phyloP scores from a whole-genome alignment of 1,139 yeast species.

The Arxiozyma heterogenica region DNA sequence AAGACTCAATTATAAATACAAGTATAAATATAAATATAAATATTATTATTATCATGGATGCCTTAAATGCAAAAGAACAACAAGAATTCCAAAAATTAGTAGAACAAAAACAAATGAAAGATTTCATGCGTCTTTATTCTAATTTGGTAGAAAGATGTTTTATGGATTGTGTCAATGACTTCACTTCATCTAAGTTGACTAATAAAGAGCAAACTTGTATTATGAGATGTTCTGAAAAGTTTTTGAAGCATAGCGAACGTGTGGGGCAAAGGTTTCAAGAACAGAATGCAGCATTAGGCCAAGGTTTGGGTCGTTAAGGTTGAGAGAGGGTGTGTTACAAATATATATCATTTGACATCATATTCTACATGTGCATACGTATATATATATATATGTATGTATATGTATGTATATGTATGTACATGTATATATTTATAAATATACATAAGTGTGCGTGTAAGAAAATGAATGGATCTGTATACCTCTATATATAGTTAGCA shows the following conservation, averaged over 20 bases:
- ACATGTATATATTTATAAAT: too few species aligned
- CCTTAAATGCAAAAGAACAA: constrained; percentile 83
- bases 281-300: constrained; percentile 59
- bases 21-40: neutral
- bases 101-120: constrained; percentile 97
- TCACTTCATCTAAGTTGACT: constrained; percentile 83
- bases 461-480: too few species aligned
- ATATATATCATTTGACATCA: neutral
- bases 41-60: constrained; percentile 44
- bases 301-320: constrained; percentile 24
- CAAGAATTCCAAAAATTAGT: constrained; percentile 92
- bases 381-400: neutral
- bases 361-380: neutral
- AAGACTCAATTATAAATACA: neutral
- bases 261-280: constrained; percentile 99
- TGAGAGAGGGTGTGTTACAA: too few species aligned
- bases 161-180: constrained; percentile 94
- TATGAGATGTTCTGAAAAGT: constrained; percentile 90
- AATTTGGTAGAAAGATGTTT: constrained; percentile 94
- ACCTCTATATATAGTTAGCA: too few species aligned
- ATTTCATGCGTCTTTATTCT: constrained; percentile 93
- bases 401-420: too few species aligned
- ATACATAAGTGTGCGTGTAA: too few species aligned
- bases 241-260: constrained; percentile 95
- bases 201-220: constrained; percentile 79